A percentile compares a stretch with the other conserved stretches of the same genome.
phyloP scores from a whole-genome alignment of 352 stramenopile species.

The Peronospora belbahrii region DNA sequence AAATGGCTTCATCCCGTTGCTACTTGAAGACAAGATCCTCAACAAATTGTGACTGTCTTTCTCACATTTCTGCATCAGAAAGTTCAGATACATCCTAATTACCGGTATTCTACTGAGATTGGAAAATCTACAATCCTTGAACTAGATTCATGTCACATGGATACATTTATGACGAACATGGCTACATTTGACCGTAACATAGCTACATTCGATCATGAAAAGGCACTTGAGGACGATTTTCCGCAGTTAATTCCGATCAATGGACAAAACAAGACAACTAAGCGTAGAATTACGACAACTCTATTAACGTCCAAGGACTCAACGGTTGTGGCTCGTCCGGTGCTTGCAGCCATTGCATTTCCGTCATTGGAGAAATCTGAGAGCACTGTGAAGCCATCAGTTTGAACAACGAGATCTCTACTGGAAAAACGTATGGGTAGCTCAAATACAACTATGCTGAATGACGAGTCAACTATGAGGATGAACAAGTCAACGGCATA shows the following conservation, averaged over 20 bases:
- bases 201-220: not conserved
- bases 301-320: constrained; percentile 26
- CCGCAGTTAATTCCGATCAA: constrained; percentile 15
- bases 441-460: not conserved
- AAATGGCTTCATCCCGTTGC: constrained; percentile 6
- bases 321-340: constrained; percentile 17
- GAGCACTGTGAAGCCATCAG: constrained; percentile 5
- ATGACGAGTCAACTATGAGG: not conserved
- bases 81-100: constrained; percentile 11
- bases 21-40: constrained; percentile 8
- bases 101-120: not conserved
- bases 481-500: not conserved
- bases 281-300: constrained; percentile 43
- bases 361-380: constrained; percentile 14
- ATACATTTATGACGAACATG: constrained; percentile 3
- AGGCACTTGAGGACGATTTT: constrained; percentile 29
- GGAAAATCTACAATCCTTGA: not conserved
- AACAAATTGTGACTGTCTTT: constrained; percentile 27
- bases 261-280: constrained; percentile 13
- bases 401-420: constrained; percentile 38
- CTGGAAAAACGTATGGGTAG: constrained; percentile 38
- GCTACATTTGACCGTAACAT: not conserved
- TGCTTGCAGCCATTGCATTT: constrained; percentile 27
- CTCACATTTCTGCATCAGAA: constrained; percentile 17
- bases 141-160: not conserved